Conservation (phyloP, 352 stramenopile species). For the Phytophthora pisi region DNA sequence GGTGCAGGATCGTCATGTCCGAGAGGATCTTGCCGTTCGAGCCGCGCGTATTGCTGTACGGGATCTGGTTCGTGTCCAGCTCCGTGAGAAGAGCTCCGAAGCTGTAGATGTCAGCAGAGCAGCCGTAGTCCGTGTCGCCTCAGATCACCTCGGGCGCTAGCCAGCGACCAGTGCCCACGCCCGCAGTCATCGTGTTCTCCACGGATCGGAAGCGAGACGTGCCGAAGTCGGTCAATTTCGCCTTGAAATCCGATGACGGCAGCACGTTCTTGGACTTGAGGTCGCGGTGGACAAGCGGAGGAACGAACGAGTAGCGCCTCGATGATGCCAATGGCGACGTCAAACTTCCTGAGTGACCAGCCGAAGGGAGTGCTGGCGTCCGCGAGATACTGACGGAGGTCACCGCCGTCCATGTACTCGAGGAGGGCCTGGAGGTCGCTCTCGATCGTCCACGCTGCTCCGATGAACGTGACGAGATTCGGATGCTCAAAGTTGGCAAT, state of each 20-base stretch:
- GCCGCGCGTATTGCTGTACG: conserved; percentile 38
- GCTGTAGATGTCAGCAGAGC: conserved; percentile 62
- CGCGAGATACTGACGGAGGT: conserved; percentile 38
- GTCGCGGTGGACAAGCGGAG: conserved; percentile 55
- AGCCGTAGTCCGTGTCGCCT: conserved; percentile 49
- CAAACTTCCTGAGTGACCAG: conserved; percentile 35
- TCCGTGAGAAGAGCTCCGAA: conserved; percentile 54
- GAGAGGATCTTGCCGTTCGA: conserved; percentile 49
- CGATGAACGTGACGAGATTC: conserved; percentile 49
- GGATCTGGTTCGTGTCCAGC: conserved; percentile 51
- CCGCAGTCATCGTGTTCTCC: conserved; percentile 45
- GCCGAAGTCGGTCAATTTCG: conserved; percentile 41
- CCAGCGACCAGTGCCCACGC: conserved; percentile 62
- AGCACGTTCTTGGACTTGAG: conserved; percentile 68
- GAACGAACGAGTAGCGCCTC: conserved; percentile 45
- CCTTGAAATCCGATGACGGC: conserved; percentile 27
- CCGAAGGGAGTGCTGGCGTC: conserved; percentile 7
- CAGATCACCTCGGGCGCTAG: conserved; percentile 57
- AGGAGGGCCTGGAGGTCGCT: conserved; percentile 45
- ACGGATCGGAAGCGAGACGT: conserved; percentile 32
- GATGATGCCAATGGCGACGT: conserved; percentile 44
- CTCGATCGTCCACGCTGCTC: conserved; percentile 48
- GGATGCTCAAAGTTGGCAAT: conserved; percentile 50
- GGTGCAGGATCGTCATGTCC: conserved; percentile 59
- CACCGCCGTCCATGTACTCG: conserved; percentile 48